A percentile compares a stretch with the other conserved stretches of the same genome.
These are phyloP conservation scores for Ophiostoma australiae DNA, from an alignment of 2,329 filamentous ascomycete species.

Conservation along the genomic window DNA sequence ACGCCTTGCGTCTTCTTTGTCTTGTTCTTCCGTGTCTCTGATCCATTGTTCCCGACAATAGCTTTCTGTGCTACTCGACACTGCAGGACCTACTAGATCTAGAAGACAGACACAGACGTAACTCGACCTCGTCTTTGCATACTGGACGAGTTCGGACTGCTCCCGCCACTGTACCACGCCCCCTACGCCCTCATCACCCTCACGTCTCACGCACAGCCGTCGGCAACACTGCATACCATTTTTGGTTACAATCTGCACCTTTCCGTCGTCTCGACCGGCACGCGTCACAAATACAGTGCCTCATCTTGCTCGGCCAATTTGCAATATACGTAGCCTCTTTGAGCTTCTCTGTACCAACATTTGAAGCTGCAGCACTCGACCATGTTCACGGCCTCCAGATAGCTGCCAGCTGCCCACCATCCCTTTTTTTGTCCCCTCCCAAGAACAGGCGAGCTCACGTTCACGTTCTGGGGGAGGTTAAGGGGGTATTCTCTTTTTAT, in stretches of 20 bases:
- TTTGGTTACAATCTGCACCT: not conserved
- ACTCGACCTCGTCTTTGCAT: not conserved
- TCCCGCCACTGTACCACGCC: not conserved
- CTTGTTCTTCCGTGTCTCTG: not conserved
- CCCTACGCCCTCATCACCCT: not conserved
- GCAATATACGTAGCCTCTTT: not conserved
- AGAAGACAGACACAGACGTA: too few species aligned
- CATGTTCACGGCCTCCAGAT: not conserved
- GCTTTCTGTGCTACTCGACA: not conserved
- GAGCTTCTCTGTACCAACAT: not conserved
- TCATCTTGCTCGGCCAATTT: not conserved
- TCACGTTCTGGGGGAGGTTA: constrained; percentile 12
- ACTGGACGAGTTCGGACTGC: not conserved
- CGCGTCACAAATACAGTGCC: constrained; percentile 16
- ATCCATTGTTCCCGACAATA: constrained; percentile 5
- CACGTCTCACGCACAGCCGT: constrained; percentile 3
- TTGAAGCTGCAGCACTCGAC: constrained; percentile 7
- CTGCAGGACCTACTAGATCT: not conserved
- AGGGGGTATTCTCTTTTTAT: too few species aligned
- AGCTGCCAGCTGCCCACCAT: not conserved
- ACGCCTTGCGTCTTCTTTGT: not conserved
- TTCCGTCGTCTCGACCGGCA: not conserved
- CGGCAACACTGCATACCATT: not conserved
- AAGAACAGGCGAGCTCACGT: constrained; percentile 12
- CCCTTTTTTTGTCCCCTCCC: constrained; percentile 9